A percentile compares a stretch with the other conserved stretches of the same genome.
phyloP scores from a whole-genome alignment of 257 asterid species.

The Gardenia jasminoides region DNA sequence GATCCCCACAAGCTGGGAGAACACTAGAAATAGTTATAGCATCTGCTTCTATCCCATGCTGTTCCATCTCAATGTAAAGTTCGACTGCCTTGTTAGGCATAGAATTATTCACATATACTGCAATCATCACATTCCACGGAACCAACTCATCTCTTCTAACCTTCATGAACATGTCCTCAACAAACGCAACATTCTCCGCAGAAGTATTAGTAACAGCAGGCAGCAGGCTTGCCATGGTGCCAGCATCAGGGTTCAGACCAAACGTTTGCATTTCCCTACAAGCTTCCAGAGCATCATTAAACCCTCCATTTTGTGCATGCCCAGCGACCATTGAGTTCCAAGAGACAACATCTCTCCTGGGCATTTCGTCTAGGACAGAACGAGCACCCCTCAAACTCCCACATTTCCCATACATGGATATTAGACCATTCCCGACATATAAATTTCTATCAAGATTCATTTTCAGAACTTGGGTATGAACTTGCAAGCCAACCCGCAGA shows the following conservation, averaged over 20 bases:
- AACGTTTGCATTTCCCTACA: slow-evolving; percentile 66
- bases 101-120: slow-evolving; percentile 56
- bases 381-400: slow-evolving; percentile 61
- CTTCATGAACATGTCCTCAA: slow-evolving; percentile 57
- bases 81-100: slow-evolving; percentile 71
- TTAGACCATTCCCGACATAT: slow-evolving; percentile 70
- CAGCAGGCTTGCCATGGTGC: slow-evolving; percentile 91
- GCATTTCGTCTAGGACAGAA: slow-evolving; percentile 58
- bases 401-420: slow-evolving; percentile 90
- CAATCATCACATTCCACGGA: slow-evolving; percentile 92
- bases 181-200: slow-evolving; percentile 53
- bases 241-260: slow-evolving; percentile 59
- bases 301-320: slow-evolving; percentile 60
- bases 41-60: slow-evolving; percentile 52
- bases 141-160: slow-evolving; percentile 52
- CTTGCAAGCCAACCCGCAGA: slow-evolving; percentile 54
- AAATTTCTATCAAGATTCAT: slow-evolving; percentile 59
- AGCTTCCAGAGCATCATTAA: slow-evolving; percentile 66
- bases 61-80: slow-evolving; percentile 61
- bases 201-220: slow-evolving; percentile 73
- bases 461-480: slow-evolving; percentile 59
- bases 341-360: slow-evolving; percentile 61
- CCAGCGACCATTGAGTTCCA: slow-evolving; percentile 89
- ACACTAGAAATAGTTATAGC: slow-evolving; percentile 64
- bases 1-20: slow-evolving; percentile 96